phyloP scores from a whole-genome alignment of 352 stramenopile species.

The Globisporangium megalacanthum region DNA sequence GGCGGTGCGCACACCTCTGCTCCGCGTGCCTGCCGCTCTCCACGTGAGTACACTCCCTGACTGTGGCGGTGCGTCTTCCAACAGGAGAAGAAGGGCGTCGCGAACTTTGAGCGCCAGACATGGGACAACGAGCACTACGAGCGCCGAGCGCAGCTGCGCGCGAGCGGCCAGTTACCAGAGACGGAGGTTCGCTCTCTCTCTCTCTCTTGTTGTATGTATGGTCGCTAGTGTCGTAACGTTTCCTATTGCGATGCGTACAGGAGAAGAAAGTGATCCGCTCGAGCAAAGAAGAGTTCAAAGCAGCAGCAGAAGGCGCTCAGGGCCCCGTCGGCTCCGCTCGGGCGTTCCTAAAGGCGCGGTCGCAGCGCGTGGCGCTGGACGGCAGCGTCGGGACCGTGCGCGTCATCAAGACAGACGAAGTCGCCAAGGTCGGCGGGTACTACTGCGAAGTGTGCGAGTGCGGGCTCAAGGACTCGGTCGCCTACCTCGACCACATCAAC shows the following conservation, averaged over 20 bases:
- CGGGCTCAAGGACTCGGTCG: conserved; percentile 90
- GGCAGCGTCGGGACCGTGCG: conserved; percentile 77
- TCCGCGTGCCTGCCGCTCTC: background rate
- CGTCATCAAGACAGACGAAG: conserved; percentile 84
- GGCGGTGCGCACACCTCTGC: conserved; percentile 7
- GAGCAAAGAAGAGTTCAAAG: conserved; percentile 70
- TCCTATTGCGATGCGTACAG: conserved; percentile 14
- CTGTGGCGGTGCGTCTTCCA: background rate
- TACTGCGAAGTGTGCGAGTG: conserved; percentile 92
- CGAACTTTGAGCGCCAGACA: conserved; percentile 79
- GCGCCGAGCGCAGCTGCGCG: conserved; percentile 69
- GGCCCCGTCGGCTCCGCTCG: conserved; percentile 58
- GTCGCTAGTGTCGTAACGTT: too few relatives aligned
- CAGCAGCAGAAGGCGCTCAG: conserved; percentile 54
- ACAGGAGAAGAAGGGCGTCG: conserved; percentile 65
- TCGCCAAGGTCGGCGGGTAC: conserved; percentile 79
- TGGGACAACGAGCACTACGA: conserved; percentile 79
- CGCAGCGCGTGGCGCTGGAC: conserved; percentile 77
- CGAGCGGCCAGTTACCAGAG: conserved; percentile 55
- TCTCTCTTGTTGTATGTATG: background rate
- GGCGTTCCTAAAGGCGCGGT: conserved; percentile 75
- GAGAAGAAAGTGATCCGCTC: conserved; percentile 68
- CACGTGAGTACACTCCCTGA: background rate
- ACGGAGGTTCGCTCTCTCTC: conserved; percentile 25
- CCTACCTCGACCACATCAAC: conserved; percentile 95